phyloP scores from a whole-genome alignment of 2,329 filamentous ascomycete genomes.

The Xylariaceae sp. region DNA sequence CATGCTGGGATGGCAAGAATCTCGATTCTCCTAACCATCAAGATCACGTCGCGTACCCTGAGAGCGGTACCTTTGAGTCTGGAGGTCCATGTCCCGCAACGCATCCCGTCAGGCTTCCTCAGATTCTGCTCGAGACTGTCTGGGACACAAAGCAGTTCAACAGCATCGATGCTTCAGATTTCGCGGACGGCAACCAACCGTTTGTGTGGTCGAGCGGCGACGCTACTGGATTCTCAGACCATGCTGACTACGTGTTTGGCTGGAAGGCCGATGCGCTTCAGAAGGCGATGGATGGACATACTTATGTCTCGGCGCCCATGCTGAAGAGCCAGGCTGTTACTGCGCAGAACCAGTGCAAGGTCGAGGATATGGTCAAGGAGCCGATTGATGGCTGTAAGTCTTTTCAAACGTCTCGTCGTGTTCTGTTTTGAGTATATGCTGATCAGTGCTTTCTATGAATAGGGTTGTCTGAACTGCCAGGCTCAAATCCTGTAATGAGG shows the following conservation, averaged over 20 bases:
- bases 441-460: not conserved
- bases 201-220: slow-evolving; percentile 42
- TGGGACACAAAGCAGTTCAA: slow-evolving; percentile 29
- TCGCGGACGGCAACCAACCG: slow-evolving; percentile 23
- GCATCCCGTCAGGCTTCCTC: slow-evolving; percentile 41
- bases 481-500: slow-evolving; percentile 13
- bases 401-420: not conserved
- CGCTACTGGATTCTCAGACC: slow-evolving; percentile 36
- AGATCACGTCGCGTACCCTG: slow-evolving; percentile 44
- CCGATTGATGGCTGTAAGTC: slow-evolving; percentile 29
- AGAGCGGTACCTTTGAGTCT: slow-evolving; percentile 39
- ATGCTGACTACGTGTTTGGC: slow-evolving; percentile 44
- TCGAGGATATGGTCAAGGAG: slow-evolving; percentile 26
- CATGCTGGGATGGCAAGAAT: slow-evolving; percentile 35
- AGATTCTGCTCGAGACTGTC: slow-evolving; percentile 41
- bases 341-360: slow-evolving; percentile 29
- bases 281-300: slow-evolving; percentile 37
- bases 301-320: slow-evolving; percentile 30
- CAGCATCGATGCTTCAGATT: slow-evolving; percentile 22
- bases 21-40: slow-evolving; percentile 33
- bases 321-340: slow-evolving; percentile 26
- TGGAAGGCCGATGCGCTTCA: slow-evolving; percentile 43
- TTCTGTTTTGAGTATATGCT: not conserved
- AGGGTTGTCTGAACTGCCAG: slow-evolving; percentile 26
- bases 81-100: slow-evolving; percentile 43